Evolutionary conservation across 2,329 filamentous ascomycete species (phyloP).

Genomic region (Nemania bipapillata): DNA sequence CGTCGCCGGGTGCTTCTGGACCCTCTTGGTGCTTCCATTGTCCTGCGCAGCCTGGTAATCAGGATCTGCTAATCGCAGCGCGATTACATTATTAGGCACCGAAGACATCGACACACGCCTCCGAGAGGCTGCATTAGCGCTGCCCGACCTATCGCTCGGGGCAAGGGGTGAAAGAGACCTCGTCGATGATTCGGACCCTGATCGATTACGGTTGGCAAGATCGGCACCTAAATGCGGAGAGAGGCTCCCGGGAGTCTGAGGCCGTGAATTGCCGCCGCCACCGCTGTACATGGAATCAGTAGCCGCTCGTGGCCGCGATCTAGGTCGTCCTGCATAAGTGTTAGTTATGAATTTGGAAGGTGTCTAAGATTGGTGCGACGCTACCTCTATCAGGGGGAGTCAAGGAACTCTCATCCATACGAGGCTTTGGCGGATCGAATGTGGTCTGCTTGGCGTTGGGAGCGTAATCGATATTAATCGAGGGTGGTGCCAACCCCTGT

Average conservation of each 20-base stretch:
- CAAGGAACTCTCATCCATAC: slow-evolving; percentile 79
- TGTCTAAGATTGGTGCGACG: slow-evolving; percentile 38
- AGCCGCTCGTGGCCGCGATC: slow-evolving; percentile 65
- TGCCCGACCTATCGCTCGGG: slow-evolving; percentile 65
- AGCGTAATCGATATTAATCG: slow-evolving; percentile 93
- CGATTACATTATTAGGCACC: slow-evolving; percentile 74
- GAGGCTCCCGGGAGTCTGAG: slow-evolving; percentile 56
- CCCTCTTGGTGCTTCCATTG: slow-evolving; percentile 75
- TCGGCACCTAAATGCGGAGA: slow-evolving; percentile 64
- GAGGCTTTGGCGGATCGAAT: slow-evolving; percentile 73
- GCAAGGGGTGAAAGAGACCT: slow-evolving; percentile 68
- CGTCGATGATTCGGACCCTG: slow-evolving; percentile 56
- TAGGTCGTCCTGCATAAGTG: slow-evolving; percentile 57
- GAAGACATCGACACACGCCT: slow-evolving; percentile 72
- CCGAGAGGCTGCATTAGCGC: slow-evolving; percentile 58
- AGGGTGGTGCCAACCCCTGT: slow-evolving; percentile 72
- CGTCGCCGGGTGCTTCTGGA: slow-evolving; percentile 96
- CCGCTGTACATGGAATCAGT: slow-evolving; percentile 69
- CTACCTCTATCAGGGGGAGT: slow-evolving; percentile 80
- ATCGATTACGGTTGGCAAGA: slow-evolving; percentile 54
- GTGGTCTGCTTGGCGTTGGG: slow-evolving; percentile 74
- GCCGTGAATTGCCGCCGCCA: slow-evolving; percentile 56
- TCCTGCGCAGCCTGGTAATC: slow-evolving; percentile 76
- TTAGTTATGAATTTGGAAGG: slow-evolving; percentile 40
- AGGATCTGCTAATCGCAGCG: slow-evolving; percentile 90